A percentile compares a stretch with the other conserved stretches of the same genome.
phyloP scores from a whole-genome alignment of 139 green algal genomes.

The Axilococcus clingmanii region DNA sequence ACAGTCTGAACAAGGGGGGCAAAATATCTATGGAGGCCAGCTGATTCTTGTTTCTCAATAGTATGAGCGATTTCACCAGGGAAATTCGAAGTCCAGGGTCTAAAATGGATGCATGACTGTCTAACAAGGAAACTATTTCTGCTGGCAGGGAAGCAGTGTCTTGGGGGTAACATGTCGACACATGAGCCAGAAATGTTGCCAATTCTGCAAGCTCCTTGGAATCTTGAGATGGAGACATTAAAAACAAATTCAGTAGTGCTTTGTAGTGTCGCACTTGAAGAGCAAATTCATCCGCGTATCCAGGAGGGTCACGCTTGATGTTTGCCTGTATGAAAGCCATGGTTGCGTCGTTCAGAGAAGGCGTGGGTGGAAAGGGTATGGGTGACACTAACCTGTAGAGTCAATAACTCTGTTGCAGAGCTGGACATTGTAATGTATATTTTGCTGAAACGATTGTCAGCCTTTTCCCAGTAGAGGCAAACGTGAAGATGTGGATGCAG shows the following conservation, averaged over 20 bases:
- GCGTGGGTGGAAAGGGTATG: too few relatives aligned
- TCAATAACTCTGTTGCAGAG: too few relatives aligned
- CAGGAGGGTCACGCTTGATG: constrained; percentile 83
- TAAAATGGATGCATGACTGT: constrained; percentile 63
- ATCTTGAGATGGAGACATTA: constrained; percentile 69
- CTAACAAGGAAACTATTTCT: constrained; percentile 76
- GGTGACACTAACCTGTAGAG: too few relatives aligned
- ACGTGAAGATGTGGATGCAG: too few relatives aligned
- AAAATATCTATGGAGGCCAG: constrained; percentile 60
- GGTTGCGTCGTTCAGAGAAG: too few relatives aligned
- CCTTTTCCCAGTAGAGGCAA: too few relatives aligned
- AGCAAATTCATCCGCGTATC: constrained; percentile 88
- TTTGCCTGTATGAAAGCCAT: constrained; percentile 47
- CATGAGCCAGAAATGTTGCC: constrained; percentile 85
- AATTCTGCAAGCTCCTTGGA: constrained; percentile 74
- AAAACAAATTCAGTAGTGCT: constrained; percentile 73
- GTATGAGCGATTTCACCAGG: constrained; percentile 82
- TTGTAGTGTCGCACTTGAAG: constrained; percentile 78
- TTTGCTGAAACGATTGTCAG: too few relatives aligned
- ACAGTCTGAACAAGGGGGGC: constrained; percentile 91
- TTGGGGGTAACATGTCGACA: constrained; percentile 55
- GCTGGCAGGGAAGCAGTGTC: constrained; percentile 48
- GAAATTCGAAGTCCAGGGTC: constrained; percentile 51
- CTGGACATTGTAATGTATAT: too few relatives aligned
- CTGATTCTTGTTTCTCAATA: constrained; percentile 72